Percentiles rank a stretch among this genome's conserved stretches.
Evolutionary conservation across 257 asterid species (phyloP).

Genomic region (Solanum chilense): DNA sequence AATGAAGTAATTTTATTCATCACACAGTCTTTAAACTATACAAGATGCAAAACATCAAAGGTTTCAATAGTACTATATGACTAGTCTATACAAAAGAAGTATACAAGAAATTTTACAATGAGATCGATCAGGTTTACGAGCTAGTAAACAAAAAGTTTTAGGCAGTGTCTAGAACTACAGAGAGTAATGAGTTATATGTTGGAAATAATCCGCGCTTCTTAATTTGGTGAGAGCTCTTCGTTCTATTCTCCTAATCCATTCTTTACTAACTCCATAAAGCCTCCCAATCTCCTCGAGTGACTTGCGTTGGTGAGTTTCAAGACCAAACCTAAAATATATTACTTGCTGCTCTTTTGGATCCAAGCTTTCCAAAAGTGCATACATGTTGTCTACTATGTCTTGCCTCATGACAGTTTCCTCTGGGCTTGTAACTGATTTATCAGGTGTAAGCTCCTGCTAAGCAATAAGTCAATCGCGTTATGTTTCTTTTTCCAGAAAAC

Average conservation of each 20-base stretch:
- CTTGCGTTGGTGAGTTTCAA: conserved; percentile 35
- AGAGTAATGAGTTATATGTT: conserved; percentile 19
- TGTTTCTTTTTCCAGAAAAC: background rate
- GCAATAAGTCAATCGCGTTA: background rate
- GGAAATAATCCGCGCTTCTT: conserved; percentile 29
- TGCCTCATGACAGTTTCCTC: conserved; percentile 44
- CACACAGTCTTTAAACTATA: background rate
- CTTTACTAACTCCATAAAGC: conserved; percentile 68
- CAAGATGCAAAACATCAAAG: background rate
- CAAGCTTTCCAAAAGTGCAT: conserved; percentile 45
- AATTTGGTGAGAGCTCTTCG: conserved; percentile 49
- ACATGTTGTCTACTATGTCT: conserved; percentile 31
- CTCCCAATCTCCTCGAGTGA: conserved; percentile 78
- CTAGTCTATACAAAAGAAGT: background rate
- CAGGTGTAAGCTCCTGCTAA: conserved; percentile 54
- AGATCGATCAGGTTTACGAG: background rate
- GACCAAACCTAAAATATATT: conserved; percentile 62
- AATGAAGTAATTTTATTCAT: background rate
- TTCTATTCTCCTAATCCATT: conserved; percentile 81
- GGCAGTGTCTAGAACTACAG: background rate
- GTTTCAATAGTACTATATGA: background rate
- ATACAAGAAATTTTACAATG: background rate
- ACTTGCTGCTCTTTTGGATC: conserved; percentile 63
- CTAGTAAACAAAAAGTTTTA: background rate
- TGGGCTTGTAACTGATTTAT: conserved; percentile 43